phyloP scores from a whole-genome alignment of 2,329 filamentous ascomycete species.

The Trichophyton rubrum region DNA sequence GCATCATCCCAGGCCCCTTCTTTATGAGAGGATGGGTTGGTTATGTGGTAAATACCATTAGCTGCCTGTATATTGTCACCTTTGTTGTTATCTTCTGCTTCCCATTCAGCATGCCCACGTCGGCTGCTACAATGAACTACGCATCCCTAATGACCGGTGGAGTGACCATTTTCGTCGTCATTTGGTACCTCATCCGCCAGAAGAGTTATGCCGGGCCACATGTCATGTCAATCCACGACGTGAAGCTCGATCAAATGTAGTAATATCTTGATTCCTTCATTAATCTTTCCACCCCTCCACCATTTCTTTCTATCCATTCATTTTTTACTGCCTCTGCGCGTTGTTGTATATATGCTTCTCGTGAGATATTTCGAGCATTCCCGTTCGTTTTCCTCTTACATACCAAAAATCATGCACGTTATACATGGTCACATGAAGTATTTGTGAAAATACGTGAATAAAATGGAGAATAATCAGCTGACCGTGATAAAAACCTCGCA shows the following conservation, averaged over 20 bases:
- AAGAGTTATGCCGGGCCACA: slow-evolving; percentile 25
- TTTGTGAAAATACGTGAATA: background rate
- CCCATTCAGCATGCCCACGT: slow-evolving; percentile 37
- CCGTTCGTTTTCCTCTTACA: background rate
- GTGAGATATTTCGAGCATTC: background rate
- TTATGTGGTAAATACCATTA: slow-evolving; percentile 37
- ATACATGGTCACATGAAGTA: background rate
- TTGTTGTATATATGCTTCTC: background rate
- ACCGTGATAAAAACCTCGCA: background rate
- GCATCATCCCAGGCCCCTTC: slow-evolving; percentile 43
- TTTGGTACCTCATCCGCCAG: slow-evolving; percentile 34
- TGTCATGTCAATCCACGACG: background rate
- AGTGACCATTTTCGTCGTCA: slow-evolving; percentile 37
- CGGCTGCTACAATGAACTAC: slow-evolving; percentile 43
- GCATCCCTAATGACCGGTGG: slow-evolving; percentile 41
- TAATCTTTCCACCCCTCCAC: too few relatives aligned
- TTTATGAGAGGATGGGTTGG: slow-evolving; percentile 41
- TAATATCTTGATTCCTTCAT: background rate
- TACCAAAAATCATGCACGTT: background rate
- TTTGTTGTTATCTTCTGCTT: slow-evolving; percentile 52
- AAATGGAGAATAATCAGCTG: background rate
- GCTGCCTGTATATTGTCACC: slow-evolving; percentile 42
- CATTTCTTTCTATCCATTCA: background rate
- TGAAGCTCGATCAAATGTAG: background rate
- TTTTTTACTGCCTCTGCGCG: background rate